phyloP scores from a whole-genome alignment of 805 yeast species.

The Cyberlindnera xylosilytica region DNA sequence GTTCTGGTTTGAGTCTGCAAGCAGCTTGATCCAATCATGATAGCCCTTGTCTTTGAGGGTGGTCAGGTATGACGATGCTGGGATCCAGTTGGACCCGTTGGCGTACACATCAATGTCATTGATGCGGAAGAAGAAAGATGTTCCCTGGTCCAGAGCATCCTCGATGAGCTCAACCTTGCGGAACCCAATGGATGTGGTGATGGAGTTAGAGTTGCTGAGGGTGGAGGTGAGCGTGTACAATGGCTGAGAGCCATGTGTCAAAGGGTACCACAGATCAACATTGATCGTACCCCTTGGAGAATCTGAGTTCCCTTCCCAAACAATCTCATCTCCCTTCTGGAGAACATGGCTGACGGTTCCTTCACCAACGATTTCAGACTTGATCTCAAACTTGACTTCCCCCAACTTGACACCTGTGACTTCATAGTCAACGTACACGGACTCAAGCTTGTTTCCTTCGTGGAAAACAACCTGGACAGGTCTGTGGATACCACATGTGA shows the following conservation, averaged over 20 bases:
- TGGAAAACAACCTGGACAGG: constrained; percentile 14
- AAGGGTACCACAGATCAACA: constrained; percentile 18
- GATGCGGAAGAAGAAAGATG: constrained; percentile 19
- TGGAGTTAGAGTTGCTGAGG: background rate
- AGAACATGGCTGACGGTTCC: constrained; percentile 3
- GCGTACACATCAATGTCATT: constrained; percentile 15
- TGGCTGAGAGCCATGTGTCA: constrained; percentile 18
- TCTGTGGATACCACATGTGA: constrained; percentile 17
- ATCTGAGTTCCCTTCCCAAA: constrained; percentile 11
- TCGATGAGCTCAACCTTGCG: constrained; percentile 18
- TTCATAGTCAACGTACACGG: constrained; percentile 13
- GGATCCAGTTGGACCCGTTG: constrained; percentile 24
- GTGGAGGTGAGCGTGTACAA: constrained; percentile 9
- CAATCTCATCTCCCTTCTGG: constrained; percentile 3
- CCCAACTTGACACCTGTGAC: constrained; percentile 10
- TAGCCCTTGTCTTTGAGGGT: constrained; percentile 14
- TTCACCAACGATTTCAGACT: constrained; percentile 5
- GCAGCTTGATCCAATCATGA: constrained; percentile 10
- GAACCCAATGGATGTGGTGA: constrained; percentile 16
- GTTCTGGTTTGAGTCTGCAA: constrained; percentile 17
- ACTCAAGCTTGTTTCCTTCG: constrained; percentile 3
- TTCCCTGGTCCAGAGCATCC: constrained; percentile 10
- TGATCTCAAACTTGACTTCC: constrained; percentile 8
- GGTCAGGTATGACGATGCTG: constrained; percentile 15
- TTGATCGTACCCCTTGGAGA: background rate